Evolutionary conservation across 1,139 yeast species (phyloP).

Genomic region (Yamadazyma kanchanaburiensis): DNA sequence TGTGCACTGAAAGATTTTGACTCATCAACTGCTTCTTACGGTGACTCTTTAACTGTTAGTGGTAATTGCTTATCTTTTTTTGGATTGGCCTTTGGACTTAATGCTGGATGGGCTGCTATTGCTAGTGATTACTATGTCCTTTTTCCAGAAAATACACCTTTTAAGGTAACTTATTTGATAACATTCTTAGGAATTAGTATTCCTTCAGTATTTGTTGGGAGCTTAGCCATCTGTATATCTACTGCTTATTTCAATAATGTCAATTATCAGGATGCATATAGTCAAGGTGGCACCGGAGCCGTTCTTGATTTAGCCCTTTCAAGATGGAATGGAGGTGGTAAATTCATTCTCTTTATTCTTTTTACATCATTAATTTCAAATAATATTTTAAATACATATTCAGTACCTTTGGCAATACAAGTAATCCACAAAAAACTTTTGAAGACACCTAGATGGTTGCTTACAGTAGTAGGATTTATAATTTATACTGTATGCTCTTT

Average conservation of each 20-base stretch:
- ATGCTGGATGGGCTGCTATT: conserved; percentile 93
- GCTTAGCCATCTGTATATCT: conserved; percentile 74
- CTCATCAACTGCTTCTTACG: conserved; percentile 1
- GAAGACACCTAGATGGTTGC: conserved; percentile 72
- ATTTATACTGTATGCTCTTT: conserved; percentile 47
- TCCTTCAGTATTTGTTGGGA: conserved; percentile 72
- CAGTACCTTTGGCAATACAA: conserved; percentile 82
- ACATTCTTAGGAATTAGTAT: conserved; percentile 59
- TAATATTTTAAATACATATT: conserved; percentile 90
- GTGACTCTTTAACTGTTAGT: conserved; percentile 48
- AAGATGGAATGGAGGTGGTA: conserved; percentile 60
- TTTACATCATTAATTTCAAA: conserved; percentile 85
- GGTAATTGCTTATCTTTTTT: conserved; percentile 83
- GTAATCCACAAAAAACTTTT: conserved; percentile 72
- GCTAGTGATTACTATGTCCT: conserved; percentile 92
- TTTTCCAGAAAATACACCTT: conserved; percentile 61
- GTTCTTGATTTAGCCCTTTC: conserved; percentile 75
- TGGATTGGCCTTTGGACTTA: conserved; percentile 81
- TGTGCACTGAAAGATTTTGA: conserved; percentile 25
- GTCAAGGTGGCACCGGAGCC: conserved; percentile 82
- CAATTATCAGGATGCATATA: conserved; percentile 48
- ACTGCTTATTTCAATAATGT: conserved; percentile 63
- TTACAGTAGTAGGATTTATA: conserved; percentile 77
- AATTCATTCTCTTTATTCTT: conserved; percentile 80
- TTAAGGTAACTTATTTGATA: conserved; percentile 57